These are phyloP conservation scores for Phialemoniopsis sp. DNA, from an alignment of 2,329 filamentous ascomycete species.

Conservation along the genomic window DNA sequence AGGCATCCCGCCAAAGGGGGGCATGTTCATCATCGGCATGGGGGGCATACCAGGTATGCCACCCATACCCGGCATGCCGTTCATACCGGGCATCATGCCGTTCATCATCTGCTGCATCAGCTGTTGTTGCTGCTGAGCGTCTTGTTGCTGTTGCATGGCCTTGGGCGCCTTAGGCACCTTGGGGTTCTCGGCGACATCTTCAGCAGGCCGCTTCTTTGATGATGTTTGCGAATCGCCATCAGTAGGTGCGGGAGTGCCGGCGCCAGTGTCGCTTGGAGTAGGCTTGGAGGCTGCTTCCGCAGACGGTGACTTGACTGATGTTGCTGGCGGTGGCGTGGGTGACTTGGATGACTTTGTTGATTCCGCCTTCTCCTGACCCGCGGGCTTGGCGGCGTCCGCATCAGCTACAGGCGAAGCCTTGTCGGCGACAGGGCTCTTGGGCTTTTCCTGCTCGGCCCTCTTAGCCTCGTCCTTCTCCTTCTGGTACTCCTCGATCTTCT, in stretches of 20 bases:
- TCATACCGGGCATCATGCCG: conserved; percentile 30
- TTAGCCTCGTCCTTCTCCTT: conserved; percentile 47
- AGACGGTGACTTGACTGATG: conserved; percentile 21
- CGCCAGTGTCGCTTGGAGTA: conserved; percentile 18
- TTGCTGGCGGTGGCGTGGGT: conserved; percentile 13
- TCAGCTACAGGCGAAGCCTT: conserved; percentile 21
- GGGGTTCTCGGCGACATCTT: conserved; percentile 63
- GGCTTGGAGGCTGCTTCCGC: conserved; percentile 19
- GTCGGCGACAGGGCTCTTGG: conserved; percentile 36
- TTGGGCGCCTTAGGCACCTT: conserved; percentile 63
- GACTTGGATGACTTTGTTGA: conserved; percentile 9
- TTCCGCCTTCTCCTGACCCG: conserved; percentile 2
- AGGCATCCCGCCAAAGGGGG: conserved; percentile 25
- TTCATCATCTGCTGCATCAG: conserved; percentile 42
- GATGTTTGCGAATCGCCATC: conserved; percentile 18
- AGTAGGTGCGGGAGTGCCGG: conserved; percentile 17
- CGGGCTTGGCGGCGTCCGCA: conserved; percentile 29
- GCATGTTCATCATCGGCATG: conserved; percentile 7
- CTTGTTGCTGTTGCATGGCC: conserved; percentile 54
- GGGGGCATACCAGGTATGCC: conserved; percentile 18
- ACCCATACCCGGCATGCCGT: conserved; percentile 17
- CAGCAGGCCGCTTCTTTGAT: conserved; percentile 78
- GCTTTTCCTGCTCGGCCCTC: conserved; percentile 34
- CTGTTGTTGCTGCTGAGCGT: conserved; percentile 32
- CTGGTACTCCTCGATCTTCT: conserved; percentile 74